phyloP scores from a whole-genome alignment of 768 basidiomycete species.

The Pseudohyphozyma bogoriensis region DNA sequence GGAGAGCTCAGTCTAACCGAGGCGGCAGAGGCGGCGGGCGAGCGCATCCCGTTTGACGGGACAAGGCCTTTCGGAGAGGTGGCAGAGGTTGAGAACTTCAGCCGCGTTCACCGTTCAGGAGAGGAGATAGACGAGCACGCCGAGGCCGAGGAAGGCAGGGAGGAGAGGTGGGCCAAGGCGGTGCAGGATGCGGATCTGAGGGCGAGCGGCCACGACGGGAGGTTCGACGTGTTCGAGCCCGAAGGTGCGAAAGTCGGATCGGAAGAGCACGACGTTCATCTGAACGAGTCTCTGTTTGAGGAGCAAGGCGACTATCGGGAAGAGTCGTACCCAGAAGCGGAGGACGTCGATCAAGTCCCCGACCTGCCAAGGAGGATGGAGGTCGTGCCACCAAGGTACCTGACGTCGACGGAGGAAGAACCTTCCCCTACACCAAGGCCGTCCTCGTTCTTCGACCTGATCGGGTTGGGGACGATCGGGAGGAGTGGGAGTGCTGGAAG shows the following conservation, averaged over 20 bases:
- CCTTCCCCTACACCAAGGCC: not conserved
- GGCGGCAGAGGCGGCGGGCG: no score
- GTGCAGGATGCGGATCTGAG: not conserved
- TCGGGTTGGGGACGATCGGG: not conserved
- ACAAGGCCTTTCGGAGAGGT: not conserved
- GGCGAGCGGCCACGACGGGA: not conserved
- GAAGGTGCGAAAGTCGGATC: no score
- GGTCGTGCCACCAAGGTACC: no score
- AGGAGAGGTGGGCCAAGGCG: not conserved
- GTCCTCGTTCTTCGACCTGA: not conserved
- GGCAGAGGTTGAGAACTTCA: not conserved
- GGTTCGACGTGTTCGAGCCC: no score
- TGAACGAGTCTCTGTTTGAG: no score
- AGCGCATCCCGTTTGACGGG: no score
- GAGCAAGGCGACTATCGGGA: no score
- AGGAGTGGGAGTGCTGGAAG: not conserved
- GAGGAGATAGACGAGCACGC: no score
- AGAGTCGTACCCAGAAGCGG: no score
- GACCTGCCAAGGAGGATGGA: not conserved
- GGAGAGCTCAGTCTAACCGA: no score
- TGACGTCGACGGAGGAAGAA: no score
- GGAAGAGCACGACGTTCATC: no score
- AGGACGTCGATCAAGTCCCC: not conserved
- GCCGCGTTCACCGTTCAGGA: not conserved
- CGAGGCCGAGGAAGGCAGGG: not conserved